Percentiles rank a stretch among this genome's conserved stretches.
Evolutionary conservation across 2,329 filamentous ascomycete genomes (phyloP).

Genomic region (Diaporthe eres): DNA sequence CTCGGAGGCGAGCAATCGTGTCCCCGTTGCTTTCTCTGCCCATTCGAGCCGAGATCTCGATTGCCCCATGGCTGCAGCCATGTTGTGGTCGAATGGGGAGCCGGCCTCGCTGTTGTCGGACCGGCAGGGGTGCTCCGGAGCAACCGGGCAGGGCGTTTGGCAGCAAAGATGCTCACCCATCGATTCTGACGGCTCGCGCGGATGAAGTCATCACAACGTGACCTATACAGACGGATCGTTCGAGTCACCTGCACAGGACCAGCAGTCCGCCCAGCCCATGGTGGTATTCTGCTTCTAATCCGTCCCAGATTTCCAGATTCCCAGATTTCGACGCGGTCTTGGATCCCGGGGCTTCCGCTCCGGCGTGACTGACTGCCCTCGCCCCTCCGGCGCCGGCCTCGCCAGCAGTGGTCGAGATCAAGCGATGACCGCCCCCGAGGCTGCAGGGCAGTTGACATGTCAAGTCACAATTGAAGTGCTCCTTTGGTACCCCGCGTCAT

Average conservation of each 20-base stretch:
- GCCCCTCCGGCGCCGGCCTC: slow-evolving; percentile 11
- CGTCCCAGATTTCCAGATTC: not conserved
- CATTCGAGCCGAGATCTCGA: slow-evolving; percentile 11
- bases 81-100: slow-evolving; percentile 4
- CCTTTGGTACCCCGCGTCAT: not conserved
- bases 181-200: not conserved
- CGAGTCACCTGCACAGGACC: not conserved
- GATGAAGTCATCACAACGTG: slow-evolving; percentile 39
- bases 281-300: not conserved
- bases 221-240: slow-evolving; percentile 8
- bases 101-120: not conserved
- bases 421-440: not conserved
- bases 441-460: not conserved
- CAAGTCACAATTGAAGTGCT: not conserved
- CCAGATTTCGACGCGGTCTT: not conserved
- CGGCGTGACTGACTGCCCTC: slow-evolving; percentile 1
- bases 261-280: not conserved
- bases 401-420: not conserved
- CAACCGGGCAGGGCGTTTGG: not conserved
- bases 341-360: slow-evolving; percentile 26
- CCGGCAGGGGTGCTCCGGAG: slow-evolving; percentile 24
- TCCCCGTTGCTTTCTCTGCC: not conserved
- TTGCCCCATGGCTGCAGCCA: not conserved
- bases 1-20: not conserved
- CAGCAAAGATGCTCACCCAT: not conserved